These are phyloP conservation scores for Ceratocystis lukuohia DNA, from an alignment of 2,329 filamentous ascomycete species.

Conservation along the genomic window DNA sequence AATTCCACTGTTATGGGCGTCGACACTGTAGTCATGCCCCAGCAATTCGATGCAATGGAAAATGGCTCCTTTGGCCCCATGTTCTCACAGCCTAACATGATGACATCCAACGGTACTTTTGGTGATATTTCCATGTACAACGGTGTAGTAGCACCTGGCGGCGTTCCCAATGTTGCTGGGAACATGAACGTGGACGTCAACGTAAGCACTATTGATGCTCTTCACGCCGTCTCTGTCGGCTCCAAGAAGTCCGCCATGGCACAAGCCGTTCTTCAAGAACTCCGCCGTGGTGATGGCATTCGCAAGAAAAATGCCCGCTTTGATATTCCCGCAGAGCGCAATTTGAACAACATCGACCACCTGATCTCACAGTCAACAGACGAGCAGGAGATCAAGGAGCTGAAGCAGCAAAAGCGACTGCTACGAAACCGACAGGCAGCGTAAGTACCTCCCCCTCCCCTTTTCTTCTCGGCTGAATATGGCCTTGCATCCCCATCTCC, in stretches of 20 bases:
- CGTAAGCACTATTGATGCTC: conserved; percentile 37
- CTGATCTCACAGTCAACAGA: conserved; percentile 78
- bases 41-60: conserved; percentile 48
- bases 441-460: conserved; percentile 41
- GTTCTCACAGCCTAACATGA: conserved; percentile 43
- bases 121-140: conserved; percentile 42
- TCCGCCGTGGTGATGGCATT: conserved; percentile 72
- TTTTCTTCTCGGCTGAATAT: conserved; percentile 21
- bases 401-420: conserved; percentile 95
- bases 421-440: conserved; percentile 92
- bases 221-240: conserved; percentile 33
- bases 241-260: conserved; percentile 35
- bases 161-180: conserved; percentile 18
- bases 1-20: not conserved
- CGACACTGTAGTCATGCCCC: conserved; percentile 54
- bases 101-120: conserved; percentile 39
- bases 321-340: conserved; percentile 88
- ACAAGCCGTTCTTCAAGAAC: conserved; percentile 36
- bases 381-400: conserved; percentile 89
- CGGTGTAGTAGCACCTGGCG: conserved; percentile 31
- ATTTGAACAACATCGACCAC: conserved; percentile 85
- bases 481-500: conserved; percentile 18
- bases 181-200: conserved; percentile 25
- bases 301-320: conserved; percentile 98
- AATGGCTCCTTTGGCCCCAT: conserved; percentile 38